Conservation (phyloP, 768 basidiomycete genomes). For the Pulveroboletus sp. region DNA sequence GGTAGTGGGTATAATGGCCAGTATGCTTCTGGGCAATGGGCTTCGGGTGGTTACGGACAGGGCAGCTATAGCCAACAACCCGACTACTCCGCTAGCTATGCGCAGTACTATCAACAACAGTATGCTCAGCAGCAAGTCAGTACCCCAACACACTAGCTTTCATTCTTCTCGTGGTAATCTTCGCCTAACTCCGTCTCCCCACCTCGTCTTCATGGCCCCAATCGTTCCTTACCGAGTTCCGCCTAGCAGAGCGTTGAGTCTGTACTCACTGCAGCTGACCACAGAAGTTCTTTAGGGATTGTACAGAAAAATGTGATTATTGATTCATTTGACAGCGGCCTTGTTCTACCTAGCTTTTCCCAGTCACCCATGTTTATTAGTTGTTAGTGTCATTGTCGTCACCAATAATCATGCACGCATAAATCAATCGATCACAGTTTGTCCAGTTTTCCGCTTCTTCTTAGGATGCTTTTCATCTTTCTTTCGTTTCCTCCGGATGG, state of each 20-base stretch:
- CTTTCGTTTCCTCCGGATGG: conserved; percentile 26
- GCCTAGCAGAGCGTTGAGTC: conserved; percentile 28
- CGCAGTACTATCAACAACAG: conserved; percentile 86
- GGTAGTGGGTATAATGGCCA: conserved; percentile 43
- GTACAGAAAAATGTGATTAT: conserved; percentile 26
- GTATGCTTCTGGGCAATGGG: conserved; percentile 42
- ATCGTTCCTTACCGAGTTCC: conserved; percentile 15
- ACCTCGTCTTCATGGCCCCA: conserved; percentile 12
- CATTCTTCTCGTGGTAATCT: conserved; percentile 25
- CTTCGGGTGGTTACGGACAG: conserved; percentile 31
- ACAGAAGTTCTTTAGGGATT: conserved; percentile 31
- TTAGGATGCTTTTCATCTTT: conserved; percentile 13
- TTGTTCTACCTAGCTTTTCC: conserved; percentile 22
- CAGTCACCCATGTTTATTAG: conserved; percentile 7
- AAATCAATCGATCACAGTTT: conserved; percentile 12
- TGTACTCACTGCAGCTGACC: conserved; percentile 36
- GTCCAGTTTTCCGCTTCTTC: conserved; percentile 17
- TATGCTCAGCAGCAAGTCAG: conserved; percentile 73
- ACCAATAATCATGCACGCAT: background rate
- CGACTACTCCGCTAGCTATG: conserved; percentile 77
- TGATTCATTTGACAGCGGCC: conserved; percentile 28
- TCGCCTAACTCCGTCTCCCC: conserved; percentile 17
- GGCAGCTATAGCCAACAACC: conserved; percentile 41
- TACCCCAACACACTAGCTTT: conserved; percentile 35
- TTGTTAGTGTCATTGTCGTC: background rate